Evolutionary conservation across 163 green algal species (phyloP), one percentile per base, ranked within the genome.

Genomic region (Scenedesmus sp.): DNA sequence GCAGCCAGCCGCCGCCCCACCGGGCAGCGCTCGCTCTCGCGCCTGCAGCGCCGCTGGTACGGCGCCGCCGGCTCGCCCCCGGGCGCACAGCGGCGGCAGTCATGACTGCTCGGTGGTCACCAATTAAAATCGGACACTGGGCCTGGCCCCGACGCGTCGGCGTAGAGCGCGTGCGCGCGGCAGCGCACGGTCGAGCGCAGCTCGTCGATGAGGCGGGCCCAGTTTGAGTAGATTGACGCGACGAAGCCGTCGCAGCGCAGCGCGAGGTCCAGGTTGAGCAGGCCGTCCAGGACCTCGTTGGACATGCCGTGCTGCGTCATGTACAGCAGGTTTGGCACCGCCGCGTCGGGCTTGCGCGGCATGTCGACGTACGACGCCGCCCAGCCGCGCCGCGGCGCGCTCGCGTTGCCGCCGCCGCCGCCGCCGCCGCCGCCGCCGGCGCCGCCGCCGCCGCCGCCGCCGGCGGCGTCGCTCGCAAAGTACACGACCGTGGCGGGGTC

Each of bases 161-260:
- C n/a, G n/a, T n/a, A n/a, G n/a, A n/a, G n/a, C n/a, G n/a, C n/a
- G n/a, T n/a, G n/a, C n/a, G n/a, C n/a, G n/a, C n/a, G n/a, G n/a
- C n/a, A n/a, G n/a, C n/a, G n/a, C n/a, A n/a, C n/a, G n/a, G n/a
- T n/a, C n/a, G n/a, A n/a, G n/a, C n/a, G n/a, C n/a, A n/a, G n/a
- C n/a, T n/a, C n/a, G n/a, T n/a, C n/a, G n/a, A n/a, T n/a, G n/a
- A n/a, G n/a, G n/a, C n/a, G n/a, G 45, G 29, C 65, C 81, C 81
- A 86, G 56, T 86, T 86, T 17, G 74, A 83, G 58, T 56, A 81
- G 22, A 86, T 78, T 7, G 81, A 83, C 15, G 67, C 81, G 28
- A 86, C 69, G 34, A 73, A 86, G 51, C n/a, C 81, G 42, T 44
- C 70, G 71, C 81, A 83, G 36, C 81, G 57, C n/a, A 81, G 36